These are phyloP conservation scores for Millerozyma acaciae DNA, from an alignment of 805 yeast species.

Conservation along the genomic window DNA sequence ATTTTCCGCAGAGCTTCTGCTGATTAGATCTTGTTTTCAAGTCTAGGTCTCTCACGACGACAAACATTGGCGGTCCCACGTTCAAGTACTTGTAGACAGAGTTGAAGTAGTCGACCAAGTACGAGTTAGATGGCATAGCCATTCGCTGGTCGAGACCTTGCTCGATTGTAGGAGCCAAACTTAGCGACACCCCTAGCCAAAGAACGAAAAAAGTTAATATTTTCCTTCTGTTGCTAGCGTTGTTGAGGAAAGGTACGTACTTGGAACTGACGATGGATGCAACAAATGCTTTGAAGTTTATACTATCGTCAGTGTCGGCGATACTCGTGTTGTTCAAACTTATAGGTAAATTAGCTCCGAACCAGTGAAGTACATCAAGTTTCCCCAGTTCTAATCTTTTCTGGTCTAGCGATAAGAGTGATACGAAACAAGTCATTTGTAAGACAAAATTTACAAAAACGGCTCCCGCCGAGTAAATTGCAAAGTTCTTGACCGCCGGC, in stretches of 20 bases:
- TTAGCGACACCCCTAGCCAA: conserved; percentile 66
- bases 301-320: conserved; percentile 7
- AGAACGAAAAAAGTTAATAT: conserved; percentile 53
- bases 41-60: conserved; percentile 69
- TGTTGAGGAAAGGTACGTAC: conserved; percentile 61
- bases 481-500: conserved; percentile 97
- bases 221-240: conserved; percentile 41
- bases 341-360: conserved; percentile 22
- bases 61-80: conserved; percentile 90
- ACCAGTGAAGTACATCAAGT: conserved; percentile 60
- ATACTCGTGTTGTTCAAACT: conserved; percentile 5
- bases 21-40: conserved; percentile 61
- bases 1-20: conserved; percentile 79
- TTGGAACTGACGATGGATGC: conserved; percentile 18
- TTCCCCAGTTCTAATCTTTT: conserved; percentile 54
- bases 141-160: conserved; percentile 86
- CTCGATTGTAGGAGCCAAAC: conserved; percentile 62
- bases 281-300: conserved; percentile 34
- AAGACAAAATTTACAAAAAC: conserved; percentile 69
- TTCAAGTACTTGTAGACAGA: conserved; percentile 70
- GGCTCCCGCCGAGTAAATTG: conserved; percentile 85
- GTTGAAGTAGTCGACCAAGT: conserved; percentile 74
- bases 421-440: conserved; percentile 78
- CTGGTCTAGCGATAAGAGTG: conserved; percentile 68
- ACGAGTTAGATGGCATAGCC: conserved; percentile 82